Conservation (phyloP, 2,329 filamentous ascomycete species). For the Davidsoniella eucalypti region DNA sequence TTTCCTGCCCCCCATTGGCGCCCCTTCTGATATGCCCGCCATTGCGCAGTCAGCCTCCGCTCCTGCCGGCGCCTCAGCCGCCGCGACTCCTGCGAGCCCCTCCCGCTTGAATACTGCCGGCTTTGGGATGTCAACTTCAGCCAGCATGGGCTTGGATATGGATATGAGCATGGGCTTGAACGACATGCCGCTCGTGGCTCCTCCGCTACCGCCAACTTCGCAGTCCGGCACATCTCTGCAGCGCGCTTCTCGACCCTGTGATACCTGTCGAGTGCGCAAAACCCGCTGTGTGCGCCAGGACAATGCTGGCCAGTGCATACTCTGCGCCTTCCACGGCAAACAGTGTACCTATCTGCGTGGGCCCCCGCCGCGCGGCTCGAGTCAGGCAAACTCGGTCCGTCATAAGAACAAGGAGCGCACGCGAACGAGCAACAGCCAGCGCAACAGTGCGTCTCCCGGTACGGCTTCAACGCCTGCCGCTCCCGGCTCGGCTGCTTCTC, state of each 20-base stretch:
- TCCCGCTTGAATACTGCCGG: not conserved
- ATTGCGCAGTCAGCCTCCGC: not conserved
- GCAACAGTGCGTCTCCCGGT: constrained; percentile 9
- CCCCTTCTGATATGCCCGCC: constrained; percentile 1
- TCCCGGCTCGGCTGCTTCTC: constrained; percentile 9
- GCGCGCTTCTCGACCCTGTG: constrained; percentile 31
- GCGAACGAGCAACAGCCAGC: constrained; percentile 1
- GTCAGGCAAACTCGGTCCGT: constrained; percentile 16
- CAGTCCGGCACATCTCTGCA: constrained; percentile 2
- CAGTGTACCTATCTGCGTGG: constrained; percentile 45
- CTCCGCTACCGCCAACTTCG: constrained; percentile 1
- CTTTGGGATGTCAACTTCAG: not conserved
- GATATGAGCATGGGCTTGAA: constrained; percentile 5
- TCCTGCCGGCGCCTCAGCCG: not conserved
- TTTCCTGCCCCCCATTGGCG: constrained; percentile 1
- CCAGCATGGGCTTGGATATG: constrained; percentile 4
- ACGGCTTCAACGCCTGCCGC: constrained; percentile 11
- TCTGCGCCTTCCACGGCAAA: constrained; percentile 51
- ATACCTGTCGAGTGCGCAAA: constrained; percentile 49
- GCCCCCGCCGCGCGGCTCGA: constrained; percentile 19
- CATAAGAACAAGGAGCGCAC: constrained; percentile 15
- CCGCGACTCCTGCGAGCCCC: not conserved
- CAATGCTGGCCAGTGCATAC: constrained; percentile 39
- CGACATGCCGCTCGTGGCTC: not conserved
- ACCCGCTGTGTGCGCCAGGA: constrained; percentile 48